These are phyloP conservation scores for Tetracladium maxilliforme DNA, from an alignment of 2,329 filamentous ascomycete genomes.

Conservation along the genomic window DNA sequence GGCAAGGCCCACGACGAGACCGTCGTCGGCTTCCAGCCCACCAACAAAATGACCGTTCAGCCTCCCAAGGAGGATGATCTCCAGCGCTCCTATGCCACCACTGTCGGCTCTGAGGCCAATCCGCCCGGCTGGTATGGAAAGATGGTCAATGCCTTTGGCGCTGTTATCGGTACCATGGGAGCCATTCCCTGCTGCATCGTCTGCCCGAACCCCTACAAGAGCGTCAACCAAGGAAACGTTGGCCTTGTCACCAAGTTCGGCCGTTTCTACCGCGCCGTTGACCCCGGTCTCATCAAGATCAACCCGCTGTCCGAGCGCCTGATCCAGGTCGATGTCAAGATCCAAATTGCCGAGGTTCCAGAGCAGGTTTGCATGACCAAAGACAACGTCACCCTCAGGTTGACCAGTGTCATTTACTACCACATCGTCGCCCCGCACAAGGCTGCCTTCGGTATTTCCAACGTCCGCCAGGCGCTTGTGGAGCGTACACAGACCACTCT, in stretches of 20 bases:
- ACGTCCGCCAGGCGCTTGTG: constrained; percentile 88
- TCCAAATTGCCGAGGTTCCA: constrained; percentile 94
- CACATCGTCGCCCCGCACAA: constrained; percentile 93
- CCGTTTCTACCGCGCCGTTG: constrained; percentile 85
- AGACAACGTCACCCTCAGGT: constrained; percentile 88
- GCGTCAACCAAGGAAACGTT: constrained; percentile 83
- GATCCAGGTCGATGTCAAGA: constrained; percentile 94
- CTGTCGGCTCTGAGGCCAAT: constrained; percentile 43
- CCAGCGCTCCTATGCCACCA: constrained; percentile 54
- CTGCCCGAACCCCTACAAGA: constrained; percentile 94
- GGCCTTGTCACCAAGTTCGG: constrained; percentile 94
- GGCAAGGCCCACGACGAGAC: background rate
- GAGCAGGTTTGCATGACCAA: constrained; percentile 99
- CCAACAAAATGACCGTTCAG: constrained; percentile 42
- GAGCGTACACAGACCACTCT: constrained; percentile 97
- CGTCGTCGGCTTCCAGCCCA: background rate
- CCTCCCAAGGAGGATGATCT: constrained; percentile 73
- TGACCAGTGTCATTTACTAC: constrained; percentile 98
- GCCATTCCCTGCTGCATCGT: constrained; percentile 83
- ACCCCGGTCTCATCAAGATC: constrained; percentile 92
- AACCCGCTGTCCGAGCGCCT: constrained; percentile 88
- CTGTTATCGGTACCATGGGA: constrained; percentile 61
- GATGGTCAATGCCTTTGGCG: constrained; percentile 69
- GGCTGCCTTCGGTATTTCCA: constrained; percentile 89
- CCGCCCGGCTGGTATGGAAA: constrained; percentile 78